Evolutionary conservation across 2,329 filamentous ascomycete species (phyloP), one percentile per base, ranked within the genome.

Genomic region (Colletotrichum viniferum): DNA sequence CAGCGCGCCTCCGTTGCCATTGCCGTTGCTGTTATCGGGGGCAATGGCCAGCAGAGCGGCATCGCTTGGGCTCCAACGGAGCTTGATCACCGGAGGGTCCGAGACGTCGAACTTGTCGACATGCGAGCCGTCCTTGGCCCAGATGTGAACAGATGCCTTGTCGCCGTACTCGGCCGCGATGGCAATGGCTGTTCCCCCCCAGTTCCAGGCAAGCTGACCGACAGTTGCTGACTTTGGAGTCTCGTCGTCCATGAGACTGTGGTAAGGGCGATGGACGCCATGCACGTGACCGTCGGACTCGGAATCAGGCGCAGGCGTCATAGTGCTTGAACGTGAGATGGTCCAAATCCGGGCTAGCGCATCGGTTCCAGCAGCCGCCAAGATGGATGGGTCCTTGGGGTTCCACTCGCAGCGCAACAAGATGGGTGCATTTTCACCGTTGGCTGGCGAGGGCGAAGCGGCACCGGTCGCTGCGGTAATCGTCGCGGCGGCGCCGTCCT

Each of bases 301-400:
- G 68, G 70, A 26, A 58, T 69, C 71, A 66, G 71, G 65, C 30
- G 61, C 60, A 16, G 73, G 73, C 73, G 73, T 76, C 69, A 76
- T 76, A 79, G 86, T 85, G 79, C 87, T 84, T 81, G 86, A 86
- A 88, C 88, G 89, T 83, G 89, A 88, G 79, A 93, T 84, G 77
- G 90, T 92, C 91, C 92, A 93, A 85, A 93, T 88, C 78, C 91
- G 91, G 87, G 91, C 92, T 90, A 93, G 90, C 85, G 91, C 90
- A 87, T 93, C 92, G 83, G 91, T 93, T 81, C 92, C 92, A 86
- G 90, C 91, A 87, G 91, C 91, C 84, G 91, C 92, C 88, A 93
- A 87, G 85, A 92, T 86, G 76, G 89, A 90, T 83, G 91, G 89
- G 86, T 93, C 89, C 84, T 83, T 87, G 79, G 92, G 92, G 87